Evolutionary conservation across 192 early-diverging fungal genomes (phyloP), one percentile per base, ranked within the genome.

Genomic region (Allomyces macrogynus): DNA sequence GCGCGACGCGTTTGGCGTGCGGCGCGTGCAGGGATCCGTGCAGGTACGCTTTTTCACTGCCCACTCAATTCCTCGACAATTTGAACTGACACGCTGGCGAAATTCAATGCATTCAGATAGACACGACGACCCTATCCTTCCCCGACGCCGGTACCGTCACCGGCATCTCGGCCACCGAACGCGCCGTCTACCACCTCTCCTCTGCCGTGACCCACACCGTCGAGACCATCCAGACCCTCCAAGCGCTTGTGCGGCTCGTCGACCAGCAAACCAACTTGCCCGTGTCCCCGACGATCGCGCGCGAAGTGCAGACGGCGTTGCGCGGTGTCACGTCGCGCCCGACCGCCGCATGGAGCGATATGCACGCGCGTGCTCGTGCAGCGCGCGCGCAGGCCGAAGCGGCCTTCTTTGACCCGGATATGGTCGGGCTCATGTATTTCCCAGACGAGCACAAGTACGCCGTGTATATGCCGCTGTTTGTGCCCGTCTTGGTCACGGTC

Each of bases 351-450:
- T 65, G 62, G 70, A 9, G 40, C 66, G 14, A 87, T 90, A 0
- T 78, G 85, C 22, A 27, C 26, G 25, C 70, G 12, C 70, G 79
- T 24, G 84, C 91, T 2, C 75, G 82, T 9, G 64, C 69, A 8
- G 93, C 89, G 0, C 72, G 92, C 9, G 72, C 72, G 26, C 64
- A 78, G 16, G 80, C 93, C 3, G 92, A 97, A 74, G 76, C 76
- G 4, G 94, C 96, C 7, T 99, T 99, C 70, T 97, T 95, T 81
- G 91, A 99, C 69, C 92, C 93, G 0, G 90, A 90, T 12, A 96
- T 99, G 96, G 91, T 99, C 0, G 86, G 91, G 5, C 82, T 96
- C 84, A 76, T 97, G 7, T 99, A 99, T 69, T 99, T 99, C 76
- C 96, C 96, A 7, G 87, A 92, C 66, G 93, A 99, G 72, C 96